Conservation (phyloP, 2,329 filamentous ascomycete genomes). For the Botrytis hyacinthi region DNA sequence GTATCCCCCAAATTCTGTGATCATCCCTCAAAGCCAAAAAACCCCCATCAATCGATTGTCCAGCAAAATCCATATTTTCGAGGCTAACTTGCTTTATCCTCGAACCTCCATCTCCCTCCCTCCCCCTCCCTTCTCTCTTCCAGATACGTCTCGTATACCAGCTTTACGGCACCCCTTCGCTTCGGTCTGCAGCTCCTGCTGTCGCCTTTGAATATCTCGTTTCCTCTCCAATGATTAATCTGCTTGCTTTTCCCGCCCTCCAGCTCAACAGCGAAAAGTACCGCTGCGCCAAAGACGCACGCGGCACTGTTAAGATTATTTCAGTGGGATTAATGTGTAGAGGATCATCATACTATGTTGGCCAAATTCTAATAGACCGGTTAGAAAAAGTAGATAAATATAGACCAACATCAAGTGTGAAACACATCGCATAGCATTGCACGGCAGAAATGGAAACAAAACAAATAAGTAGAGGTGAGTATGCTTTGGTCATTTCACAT, state of each 20-base stretch:
- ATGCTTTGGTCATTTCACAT: conserved; percentile 13
- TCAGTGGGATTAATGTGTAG: neutral
- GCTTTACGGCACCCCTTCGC: neutral
- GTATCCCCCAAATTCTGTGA: neutral
- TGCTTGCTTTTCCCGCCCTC: neutral
- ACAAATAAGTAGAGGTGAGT: neutral
- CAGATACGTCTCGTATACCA: neutral
- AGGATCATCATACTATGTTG: neutral
- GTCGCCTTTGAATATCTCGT: neutral
- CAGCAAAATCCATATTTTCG: neutral
- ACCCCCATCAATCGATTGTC: neutral
- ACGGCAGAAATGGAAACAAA: neutral
- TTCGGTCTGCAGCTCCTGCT: neutral
- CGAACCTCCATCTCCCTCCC: neutral
- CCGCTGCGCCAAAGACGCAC: neutral
- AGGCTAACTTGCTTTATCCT: neutral
- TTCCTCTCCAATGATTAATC: neutral
- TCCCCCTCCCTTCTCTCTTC: neutral
- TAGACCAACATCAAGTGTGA: neutral
- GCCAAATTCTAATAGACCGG: no score
- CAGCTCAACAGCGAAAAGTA: neutral
- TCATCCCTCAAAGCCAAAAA: neutral
- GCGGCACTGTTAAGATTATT: neutral
- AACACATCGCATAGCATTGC: neutral
- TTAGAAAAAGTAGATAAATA: neutral